Conservation (phyloP, 2,329 filamentous ascomycete genomes). For the Simplicillium aogashimaense region DNA sequence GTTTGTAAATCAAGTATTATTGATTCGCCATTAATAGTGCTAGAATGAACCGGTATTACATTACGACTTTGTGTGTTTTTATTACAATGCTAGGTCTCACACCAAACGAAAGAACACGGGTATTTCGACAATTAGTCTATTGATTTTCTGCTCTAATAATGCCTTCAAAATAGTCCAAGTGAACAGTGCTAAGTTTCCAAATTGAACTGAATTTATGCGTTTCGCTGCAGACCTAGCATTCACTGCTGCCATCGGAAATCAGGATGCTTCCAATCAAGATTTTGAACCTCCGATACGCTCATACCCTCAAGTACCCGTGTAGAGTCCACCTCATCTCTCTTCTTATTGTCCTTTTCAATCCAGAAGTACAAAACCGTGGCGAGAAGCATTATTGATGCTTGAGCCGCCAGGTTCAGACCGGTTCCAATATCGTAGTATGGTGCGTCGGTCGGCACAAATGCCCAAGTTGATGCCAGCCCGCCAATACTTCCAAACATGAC, state of each 20-base stretch:
- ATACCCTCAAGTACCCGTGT: slow-evolving; percentile 48
- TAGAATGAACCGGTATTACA: too few species aligned
- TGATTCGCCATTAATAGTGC: too few species aligned
- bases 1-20: too few species aligned
- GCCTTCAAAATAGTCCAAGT: too few species aligned
- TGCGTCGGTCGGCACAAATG: slow-evolving; percentile 45
- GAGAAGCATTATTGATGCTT: slow-evolving; percentile 43
- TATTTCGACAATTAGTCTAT: too few species aligned
- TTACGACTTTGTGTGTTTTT: too few species aligned
- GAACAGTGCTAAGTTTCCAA: too few species aligned
- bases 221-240: too few species aligned
- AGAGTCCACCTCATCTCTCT: slow-evolving; percentile 41
- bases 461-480: slow-evolving; percentile 4
- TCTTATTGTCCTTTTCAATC: slow-evolving; percentile 54
- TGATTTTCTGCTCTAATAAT: too few species aligned
- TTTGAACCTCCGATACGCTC: slow-evolving; percentile 41
- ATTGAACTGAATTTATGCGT: not conserved
- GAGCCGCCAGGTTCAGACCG: slow-evolving; percentile 56
- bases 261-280: slow-evolving; percentile 60
- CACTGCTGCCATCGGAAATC: slow-evolving; percentile 48
- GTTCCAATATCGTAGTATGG: slow-evolving; percentile 63
- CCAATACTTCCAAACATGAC: slow-evolving; percentile 29
- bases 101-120: too few species aligned
- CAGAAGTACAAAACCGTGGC: slow-evolving; percentile 41
- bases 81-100: too few species aligned